phyloP scores from a whole-genome alignment of 768 basidiomycete genomes.

The Leccinum sublutescens region DNA sequence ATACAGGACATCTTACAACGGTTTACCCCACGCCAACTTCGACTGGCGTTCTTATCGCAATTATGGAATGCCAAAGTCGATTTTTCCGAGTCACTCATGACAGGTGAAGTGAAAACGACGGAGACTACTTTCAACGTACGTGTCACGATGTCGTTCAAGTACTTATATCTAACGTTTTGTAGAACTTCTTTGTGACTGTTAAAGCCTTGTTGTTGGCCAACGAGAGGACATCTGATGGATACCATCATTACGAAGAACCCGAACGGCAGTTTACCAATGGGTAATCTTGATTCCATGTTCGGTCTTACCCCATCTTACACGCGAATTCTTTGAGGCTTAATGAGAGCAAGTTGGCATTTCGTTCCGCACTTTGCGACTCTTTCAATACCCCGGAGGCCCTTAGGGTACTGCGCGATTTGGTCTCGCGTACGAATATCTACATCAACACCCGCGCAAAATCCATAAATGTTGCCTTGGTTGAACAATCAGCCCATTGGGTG shows the following conservation, averaged over 20 bases:
- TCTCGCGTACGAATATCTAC: slow-evolving; percentile 86
- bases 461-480: slow-evolving; percentile 61
- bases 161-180: slow-evolving; percentile 5
- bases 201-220: slow-evolving; percentile 71
- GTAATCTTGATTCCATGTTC: slow-evolving; percentile 39
- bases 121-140: slow-evolving; percentile 85
- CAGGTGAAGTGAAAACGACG: slow-evolving; percentile 80
- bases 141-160: slow-evolving; percentile 5
- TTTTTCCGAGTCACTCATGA: slow-evolving; percentile 89
- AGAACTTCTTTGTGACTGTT: slow-evolving; percentile 94
- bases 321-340: slow-evolving; percentile 54
- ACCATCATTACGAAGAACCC: slow-evolving; percentile 59
- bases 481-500: slow-evolving; percentile 65
- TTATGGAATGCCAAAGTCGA: slow-evolving; percentile 93
- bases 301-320: slow-evolving; percentile 11
- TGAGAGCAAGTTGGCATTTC: slow-evolving; percentile 73
- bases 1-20: slow-evolving; percentile 79
- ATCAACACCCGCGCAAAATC: slow-evolving; percentile 63
- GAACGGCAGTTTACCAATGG: slow-evolving; percentile 69
- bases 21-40: slow-evolving; percentile 83
- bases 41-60: slow-evolving; percentile 88
- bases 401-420: slow-evolving; percentile 70
- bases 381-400: slow-evolving; percentile 93
- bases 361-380: slow-evolving; percentile 88
- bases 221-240: slow-evolving; percentile 51